Percentiles rank a stretch among this genome's conserved stretches.
phyloP scores from a whole-genome alignment of 2,329 filamentous ascomycete genomes.

The Cytospora piceicola region DNA sequence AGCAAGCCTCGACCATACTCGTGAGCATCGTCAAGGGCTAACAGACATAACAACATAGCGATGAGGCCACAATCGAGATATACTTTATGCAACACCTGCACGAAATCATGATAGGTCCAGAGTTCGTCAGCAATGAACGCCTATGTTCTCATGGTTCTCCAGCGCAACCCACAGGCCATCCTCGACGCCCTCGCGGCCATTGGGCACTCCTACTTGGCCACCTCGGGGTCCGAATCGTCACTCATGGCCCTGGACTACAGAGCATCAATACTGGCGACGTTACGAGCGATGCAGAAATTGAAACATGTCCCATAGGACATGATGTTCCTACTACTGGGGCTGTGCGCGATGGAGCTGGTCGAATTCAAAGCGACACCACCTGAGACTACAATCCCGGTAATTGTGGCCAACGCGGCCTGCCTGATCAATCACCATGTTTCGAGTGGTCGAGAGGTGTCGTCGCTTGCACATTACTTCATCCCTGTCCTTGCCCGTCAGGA shows the following conservation, averaged over 20 bases:
- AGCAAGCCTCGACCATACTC: background rate
- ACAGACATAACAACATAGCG: conserved; percentile 23
- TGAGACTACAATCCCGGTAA: conserved; percentile 35
- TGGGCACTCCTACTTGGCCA: conserved; percentile 37
- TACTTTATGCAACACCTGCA: conserved; percentile 40
- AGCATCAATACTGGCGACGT: conserved; percentile 37
- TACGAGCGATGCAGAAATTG: conserved; percentile 34
- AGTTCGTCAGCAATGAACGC: conserved; percentile 41
- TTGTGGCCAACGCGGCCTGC: conserved; percentile 35
- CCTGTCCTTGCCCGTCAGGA: conserved; percentile 40
- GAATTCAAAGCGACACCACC: conserved; percentile 7
- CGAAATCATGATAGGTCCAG: conserved; percentile 38
- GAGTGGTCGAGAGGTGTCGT: conserved; percentile 34
- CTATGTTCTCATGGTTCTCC: conserved; percentile 37
- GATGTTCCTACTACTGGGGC: conserved; percentile 36
- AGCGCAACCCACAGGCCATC: conserved; percentile 37
- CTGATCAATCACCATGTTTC: conserved; percentile 36
- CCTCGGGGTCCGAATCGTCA: conserved; percentile 26
- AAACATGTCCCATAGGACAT: conserved; percentile 37
- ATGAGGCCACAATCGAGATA: conserved; percentile 37
- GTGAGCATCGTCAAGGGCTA: background rate
- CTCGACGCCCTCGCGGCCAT: conserved; percentile 39
- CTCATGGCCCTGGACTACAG: conserved; percentile 36
- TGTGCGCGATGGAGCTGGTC: conserved; percentile 39
- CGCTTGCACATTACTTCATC: conserved; percentile 39